Evolutionary conservation across 1,284 basidiomycete genomes (phyloP).

Genomic region (Paramarasmius palmivorus): DNA sequence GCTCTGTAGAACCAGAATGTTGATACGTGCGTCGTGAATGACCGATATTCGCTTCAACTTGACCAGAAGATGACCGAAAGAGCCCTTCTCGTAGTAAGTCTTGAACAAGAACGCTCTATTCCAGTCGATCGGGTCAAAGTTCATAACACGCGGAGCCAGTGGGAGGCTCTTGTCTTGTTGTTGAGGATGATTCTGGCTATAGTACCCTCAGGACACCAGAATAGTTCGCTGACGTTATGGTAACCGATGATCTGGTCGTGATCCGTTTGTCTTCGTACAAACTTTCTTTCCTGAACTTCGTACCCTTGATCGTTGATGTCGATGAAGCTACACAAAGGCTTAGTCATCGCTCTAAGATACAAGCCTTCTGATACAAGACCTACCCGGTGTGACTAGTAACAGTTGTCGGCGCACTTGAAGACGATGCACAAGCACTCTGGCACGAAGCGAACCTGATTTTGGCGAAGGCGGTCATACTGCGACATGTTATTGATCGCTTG

Average conservation of each 20-base stretch:
- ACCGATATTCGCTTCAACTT: slow-evolving; percentile 99
- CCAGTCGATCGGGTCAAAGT: slow-evolving; percentile 95
- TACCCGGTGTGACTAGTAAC: slow-evolving; percentile 91
- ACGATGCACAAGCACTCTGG: slow-evolving; percentile 98
- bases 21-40: slow-evolving; percentile 87
- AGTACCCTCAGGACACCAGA: slow-evolving; percentile 99
- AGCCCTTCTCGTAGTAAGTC: slow-evolving; percentile 95
- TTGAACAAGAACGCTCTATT: slow-evolving; percentile 94
- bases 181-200: slow-evolving; percentile 87
- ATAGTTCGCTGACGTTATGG: slow-evolving; percentile 98
- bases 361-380: slow-evolving; percentile 96
- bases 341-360: slow-evolving; percentile 89
- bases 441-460: slow-evolving; percentile 97
- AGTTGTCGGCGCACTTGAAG: slow-evolving; percentile 99
- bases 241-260: slow-evolving; percentile 97
- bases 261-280: slow-evolving; percentile 90
- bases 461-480: slow-evolving; percentile 95
- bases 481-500: slow-evolving; percentile 99
- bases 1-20: slow-evolving; percentile 95
- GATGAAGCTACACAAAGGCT: slow-evolving; percentile 97
- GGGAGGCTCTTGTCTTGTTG: slow-evolving; percentile 90
- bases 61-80: slow-evolving; percentile 90
- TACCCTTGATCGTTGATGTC: slow-evolving; percentile 98
- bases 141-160: slow-evolving; percentile 90
- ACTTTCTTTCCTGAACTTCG: slow-evolving; percentile 95